Evolutionary conservation across 106 monocot species (phyloP), one percentile per base, ranked within the genome.

Genomic region (Dioscorea dumetorum): DNA sequence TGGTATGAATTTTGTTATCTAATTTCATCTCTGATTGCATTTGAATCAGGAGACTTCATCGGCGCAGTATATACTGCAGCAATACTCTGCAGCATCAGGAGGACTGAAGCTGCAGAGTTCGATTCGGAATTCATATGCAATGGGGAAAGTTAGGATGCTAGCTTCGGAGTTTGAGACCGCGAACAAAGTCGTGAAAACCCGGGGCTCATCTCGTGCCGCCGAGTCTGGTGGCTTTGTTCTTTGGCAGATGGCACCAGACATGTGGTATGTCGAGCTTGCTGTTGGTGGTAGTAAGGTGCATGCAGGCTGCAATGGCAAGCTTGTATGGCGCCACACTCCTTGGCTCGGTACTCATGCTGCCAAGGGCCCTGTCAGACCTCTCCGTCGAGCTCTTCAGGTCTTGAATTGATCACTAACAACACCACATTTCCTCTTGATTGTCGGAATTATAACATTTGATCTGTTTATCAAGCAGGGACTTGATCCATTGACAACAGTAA

Each of bases 201-300:
- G 88, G 9, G 62, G 73, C 58, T 74, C 74, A 5, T 41, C 41
- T 41, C 41, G 10, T 32, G 48, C 79, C 4, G 65, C 84, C 0
- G 97, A 92, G 72, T 74, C 89, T 8, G 97, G 97, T 2, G 83
- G 92, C 2, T 97, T 97, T 33, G 92, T 97, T n/a, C 91, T 97
- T 21, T 97, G 97, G 97, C 86, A 86, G 73, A 97, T 97, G 97
- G 67, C 76, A 19, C 97, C 97, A 5, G 92, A 85, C 68, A 97
- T 92, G 97, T 97, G 97, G 97, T 92, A 92, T 56, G 91, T 97
- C 17, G 97, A 97, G 80, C 82, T 97, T n/a, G 92, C 89, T 14
- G 89, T 97, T 50, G 97, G 97, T 9, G 88, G 84, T 32, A 97
- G 89, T 61, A 97, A 97, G 73, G 89, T 97, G 50, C 92, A 80